phyloP scores from a whole-genome alignment of 1,139 yeast species.

The Schizosaccharomyces versatilis region DNA sequence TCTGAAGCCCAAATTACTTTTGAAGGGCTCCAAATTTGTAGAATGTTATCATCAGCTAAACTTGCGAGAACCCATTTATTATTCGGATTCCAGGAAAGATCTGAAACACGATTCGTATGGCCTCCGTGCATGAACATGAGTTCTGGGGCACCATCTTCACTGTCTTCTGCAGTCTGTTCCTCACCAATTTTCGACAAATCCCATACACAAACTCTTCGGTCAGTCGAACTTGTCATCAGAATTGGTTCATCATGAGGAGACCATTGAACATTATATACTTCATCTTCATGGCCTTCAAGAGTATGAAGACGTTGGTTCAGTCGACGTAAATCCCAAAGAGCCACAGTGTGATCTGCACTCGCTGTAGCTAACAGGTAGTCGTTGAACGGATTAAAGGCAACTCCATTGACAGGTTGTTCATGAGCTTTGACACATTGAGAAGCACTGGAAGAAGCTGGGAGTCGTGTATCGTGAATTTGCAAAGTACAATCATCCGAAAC shows the following conservation, averaged over 20 bases:
- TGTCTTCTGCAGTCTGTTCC: conserved; percentile 23
- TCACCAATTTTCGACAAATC: conserved; percentile 29
- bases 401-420: conserved; percentile 34
- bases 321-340: conserved; percentile 49
- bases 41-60: conserved; percentile 70
- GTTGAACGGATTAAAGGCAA: conserved; percentile 40
- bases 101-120: conserved; percentile 72
- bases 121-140: conserved; percentile 66
- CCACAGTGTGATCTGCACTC: conserved; percentile 35
- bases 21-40: conserved; percentile 51
- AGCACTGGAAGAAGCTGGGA: conserved; percentile 13
- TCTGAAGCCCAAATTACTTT: conserved; percentile 5
- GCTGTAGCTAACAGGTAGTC: conserved; percentile 45
- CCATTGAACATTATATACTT: conserved; percentile 59
- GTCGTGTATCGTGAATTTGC: conserved; percentile 44
- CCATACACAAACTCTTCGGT: conserved; percentile 49
- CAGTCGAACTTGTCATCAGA: conserved; percentile 53
- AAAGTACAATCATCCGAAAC: conserved; percentile 52
- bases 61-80: conserved; percentile 45
- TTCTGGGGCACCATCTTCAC: conserved; percentile 22
- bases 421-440: conserved; percentile 21
- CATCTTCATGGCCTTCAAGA: conserved; percentile 31
- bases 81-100: conserved; percentile 65
- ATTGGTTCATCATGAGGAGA: conserved; percentile 40
- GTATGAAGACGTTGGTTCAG: conserved; percentile 16